Conservation (phyloP, 208 protist species). For the Herpetomonas samuelpessoai region DNA sequence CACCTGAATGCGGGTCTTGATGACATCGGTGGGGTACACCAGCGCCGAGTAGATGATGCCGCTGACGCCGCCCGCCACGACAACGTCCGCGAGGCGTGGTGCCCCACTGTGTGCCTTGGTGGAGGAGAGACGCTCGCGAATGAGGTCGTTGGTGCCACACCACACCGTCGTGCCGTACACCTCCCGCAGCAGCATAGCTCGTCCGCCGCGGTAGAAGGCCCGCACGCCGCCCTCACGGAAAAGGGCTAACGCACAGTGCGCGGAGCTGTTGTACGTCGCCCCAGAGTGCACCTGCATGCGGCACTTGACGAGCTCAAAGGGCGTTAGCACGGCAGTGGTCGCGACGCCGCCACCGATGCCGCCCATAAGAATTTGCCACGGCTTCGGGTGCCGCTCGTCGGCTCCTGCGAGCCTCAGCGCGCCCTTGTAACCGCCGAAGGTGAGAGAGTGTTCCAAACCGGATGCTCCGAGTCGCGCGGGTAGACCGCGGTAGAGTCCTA, state of each 20-base stretch:
- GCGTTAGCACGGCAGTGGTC: constrained; percentile 34
- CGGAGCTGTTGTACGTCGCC: not conserved
- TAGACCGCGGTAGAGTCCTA: constrained; percentile 41
- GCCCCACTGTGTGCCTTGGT: constrained; percentile 11
- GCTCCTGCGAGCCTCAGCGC: constrained; percentile 16
- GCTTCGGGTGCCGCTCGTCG: constrained; percentile 16
- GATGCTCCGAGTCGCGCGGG: constrained; percentile 28
- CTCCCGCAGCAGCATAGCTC: constrained; percentile 40
- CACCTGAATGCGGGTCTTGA: constrained; percentile 50
- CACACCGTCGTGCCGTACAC: constrained; percentile 40
- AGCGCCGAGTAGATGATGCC: constrained; percentile 37
- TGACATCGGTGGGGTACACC: constrained; percentile 53
- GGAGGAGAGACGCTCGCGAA: constrained; percentile 20
- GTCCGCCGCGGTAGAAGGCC: constrained; percentile 29
- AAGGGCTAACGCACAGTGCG: constrained; percentile 22
- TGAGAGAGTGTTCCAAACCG: constrained; percentile 31
- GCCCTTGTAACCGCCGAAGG: constrained; percentile 39
- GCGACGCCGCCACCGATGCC: constrained; percentile 31
- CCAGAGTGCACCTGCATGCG: constrained; percentile 23
- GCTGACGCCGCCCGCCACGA: constrained; percentile 37
- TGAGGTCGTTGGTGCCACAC: constrained; percentile 42
- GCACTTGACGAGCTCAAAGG: constrained; percentile 52
- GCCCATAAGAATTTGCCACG: constrained; percentile 27
- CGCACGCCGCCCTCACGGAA: constrained; percentile 20
- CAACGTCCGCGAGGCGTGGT: constrained; percentile 14